Conservation (phyloP, 1,139 yeast species). For the Pichia sp. region DNA sequence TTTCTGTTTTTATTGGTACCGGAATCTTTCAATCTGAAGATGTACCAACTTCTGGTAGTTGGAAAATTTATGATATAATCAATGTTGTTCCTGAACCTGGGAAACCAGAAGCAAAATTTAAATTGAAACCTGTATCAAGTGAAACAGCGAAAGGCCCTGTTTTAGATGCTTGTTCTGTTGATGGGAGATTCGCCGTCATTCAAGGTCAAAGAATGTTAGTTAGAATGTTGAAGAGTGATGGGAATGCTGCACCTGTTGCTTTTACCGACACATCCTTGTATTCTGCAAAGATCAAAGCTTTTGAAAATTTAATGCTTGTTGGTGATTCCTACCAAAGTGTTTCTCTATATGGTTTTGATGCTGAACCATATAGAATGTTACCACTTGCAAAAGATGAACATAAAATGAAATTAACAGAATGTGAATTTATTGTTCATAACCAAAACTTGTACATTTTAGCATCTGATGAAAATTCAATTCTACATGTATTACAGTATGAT, state of each 20-base stretch:
- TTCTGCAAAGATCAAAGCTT: slow-evolving; percentile 72
- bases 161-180: slow-evolving; percentile 67
- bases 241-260: slow-evolving; percentile 83
- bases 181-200: slow-evolving; percentile 77
- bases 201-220: slow-evolving; percentile 87
- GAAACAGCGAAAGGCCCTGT: slow-evolving; percentile 86
- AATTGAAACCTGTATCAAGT: slow-evolving; percentile 65
- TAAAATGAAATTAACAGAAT: slow-evolving; percentile 50
- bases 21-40: slow-evolving; percentile 79
- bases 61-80: slow-evolving; percentile 67
- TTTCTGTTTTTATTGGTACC: slow-evolving; percentile 61
- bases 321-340: slow-evolving; percentile 81
- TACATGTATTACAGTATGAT: slow-evolving; percentile 79
- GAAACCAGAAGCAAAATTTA: slow-evolving; percentile 75
- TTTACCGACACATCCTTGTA: slow-evolving; percentile 80
- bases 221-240: slow-evolving; percentile 68
- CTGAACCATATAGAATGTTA: slow-evolving; percentile 88
- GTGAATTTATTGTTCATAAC: slow-evolving; percentile 66
- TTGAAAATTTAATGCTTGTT: slow-evolving; percentile 69
- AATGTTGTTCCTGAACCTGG: slow-evolving; percentile 90
- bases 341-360: slow-evolving; percentile 85
- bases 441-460: slow-evolving; percentile 61
- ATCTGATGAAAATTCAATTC: slow-evolving; percentile 63
- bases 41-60: slow-evolving; percentile 72
- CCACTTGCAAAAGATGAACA: slow-evolving; percentile 70